Evolutionary conservation across 768 basidiomycete species (phyloP), one percentile per base, ranked within the genome.

Genomic region (Strobilomyces confusus): DNA sequence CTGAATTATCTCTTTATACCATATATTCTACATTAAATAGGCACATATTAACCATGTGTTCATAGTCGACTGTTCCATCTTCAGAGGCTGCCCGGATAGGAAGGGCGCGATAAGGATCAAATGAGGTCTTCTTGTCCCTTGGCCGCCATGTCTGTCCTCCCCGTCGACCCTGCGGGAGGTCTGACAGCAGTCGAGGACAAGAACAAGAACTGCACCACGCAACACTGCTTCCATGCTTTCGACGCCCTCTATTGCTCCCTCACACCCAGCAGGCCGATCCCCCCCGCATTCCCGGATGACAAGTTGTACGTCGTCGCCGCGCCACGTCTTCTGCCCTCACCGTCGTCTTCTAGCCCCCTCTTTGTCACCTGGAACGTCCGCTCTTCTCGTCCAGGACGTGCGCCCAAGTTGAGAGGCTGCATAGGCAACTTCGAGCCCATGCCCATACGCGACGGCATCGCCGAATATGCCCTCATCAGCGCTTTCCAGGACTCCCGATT

Each of bases 361-460:
- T 99, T 99, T 70, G 92, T 98, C 30, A 98, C 95, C 7, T 99
- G 95, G 95, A 94, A 92, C 71, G 86, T 82, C 42, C 80, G 79
- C 54, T 77, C 81, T 30, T 77, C 77, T 52, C 82, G 80, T 52
- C 73, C 81, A 19, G 83, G 82, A 30, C 79, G 81, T 53, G 67
- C 80, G 20, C 76, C 82, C 42, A 77, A 81, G 54, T 75, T 99
- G 56, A 76, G 95, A 48, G 95, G 95, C 44, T 99, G 95, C 73
- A 98, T 99, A 61, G 95, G 95, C 63, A 93, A 82, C 70, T 99
- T 99, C 63, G 83, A 86, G 32, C 78, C 90, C 12, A 77, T 86
- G 68, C 72, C 83, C 12, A 75, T 98, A 26, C 80, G 75, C 52
- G 79, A 87, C 26, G 93, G 92, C 15, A 69, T 99, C 55, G 79